A percentile compares a stretch with the other conserved stretches of the same genome.
Evolutionary conservation across 352 stramenopile genomes (phyloP).

Genomic region (Pythium biforme): DNA sequence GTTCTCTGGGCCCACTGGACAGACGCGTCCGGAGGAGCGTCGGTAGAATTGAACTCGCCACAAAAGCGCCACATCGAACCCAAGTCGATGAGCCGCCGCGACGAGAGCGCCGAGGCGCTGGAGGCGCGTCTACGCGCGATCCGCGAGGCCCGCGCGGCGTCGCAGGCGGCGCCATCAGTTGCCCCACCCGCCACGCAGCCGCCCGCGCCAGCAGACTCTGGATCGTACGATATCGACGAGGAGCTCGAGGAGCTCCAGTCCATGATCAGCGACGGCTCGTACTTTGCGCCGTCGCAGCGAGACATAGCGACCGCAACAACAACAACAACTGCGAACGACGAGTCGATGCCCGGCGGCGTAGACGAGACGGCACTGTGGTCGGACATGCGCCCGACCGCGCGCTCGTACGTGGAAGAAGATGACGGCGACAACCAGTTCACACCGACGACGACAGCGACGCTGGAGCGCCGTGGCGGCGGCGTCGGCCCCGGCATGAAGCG

Average conservation of each 20-base stretch:
- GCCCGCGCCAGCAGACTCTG: neutral
- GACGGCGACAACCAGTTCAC: neutral
- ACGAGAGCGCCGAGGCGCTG: constrained; percentile 11
- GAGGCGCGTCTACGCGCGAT: constrained; percentile 24
- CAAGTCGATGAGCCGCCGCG: neutral
- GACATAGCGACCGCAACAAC: neutral
- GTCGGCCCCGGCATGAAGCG: constrained; percentile 2
- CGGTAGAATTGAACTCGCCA: neutral
- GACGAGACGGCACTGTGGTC: constrained; percentile 13
- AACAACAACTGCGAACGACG: too few relatives aligned
- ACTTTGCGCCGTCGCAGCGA: neutral
- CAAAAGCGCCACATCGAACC: neutral
- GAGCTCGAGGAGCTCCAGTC: constrained; percentile 25
- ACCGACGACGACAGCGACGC: neutral
- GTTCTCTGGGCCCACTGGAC: too few relatives aligned
- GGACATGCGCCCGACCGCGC: constrained; percentile 19
- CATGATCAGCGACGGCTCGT: constrained; percentile 13
- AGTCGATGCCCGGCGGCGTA: neutral
- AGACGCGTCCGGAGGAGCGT: too few relatives aligned
- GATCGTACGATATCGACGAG: constrained; percentile 17
- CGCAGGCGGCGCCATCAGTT: neutral
- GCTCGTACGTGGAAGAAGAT: constrained; percentile 19
- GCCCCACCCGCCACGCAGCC: neutral
- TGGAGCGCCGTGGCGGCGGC: neutral
- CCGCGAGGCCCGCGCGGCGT: constrained; percentile 4